These are phyloP conservation scores for Golubevia sp. DNA, from an alignment of 1,284 basidiomycete species.

Conservation along the genomic window DNA sequence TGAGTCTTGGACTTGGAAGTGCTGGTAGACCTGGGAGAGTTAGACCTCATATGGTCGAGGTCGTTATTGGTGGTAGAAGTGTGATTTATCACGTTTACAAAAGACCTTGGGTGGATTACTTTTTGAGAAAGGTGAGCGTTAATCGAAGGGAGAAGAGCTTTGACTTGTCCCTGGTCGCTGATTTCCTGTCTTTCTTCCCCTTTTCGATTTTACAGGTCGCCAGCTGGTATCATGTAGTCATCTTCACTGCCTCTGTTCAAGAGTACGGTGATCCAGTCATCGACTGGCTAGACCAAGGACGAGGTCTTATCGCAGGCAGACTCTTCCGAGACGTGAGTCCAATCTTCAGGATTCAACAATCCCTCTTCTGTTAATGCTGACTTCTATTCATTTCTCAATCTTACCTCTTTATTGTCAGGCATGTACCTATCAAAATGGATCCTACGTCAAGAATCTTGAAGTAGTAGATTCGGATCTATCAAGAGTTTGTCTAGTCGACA, in stretches of 20 bases:
- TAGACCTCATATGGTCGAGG: constrained; percentile 50
- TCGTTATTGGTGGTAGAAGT: constrained; percentile 44
- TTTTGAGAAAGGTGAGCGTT: constrained; percentile 34
- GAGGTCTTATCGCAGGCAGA: constrained; percentile 78
- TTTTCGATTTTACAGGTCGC: constrained; percentile 72
- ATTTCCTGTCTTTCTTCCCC: constrained; percentile 5
- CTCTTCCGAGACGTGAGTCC: constrained; percentile 84
- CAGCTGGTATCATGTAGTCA: constrained; percentile 96
- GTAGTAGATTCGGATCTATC: constrained; percentile 86
- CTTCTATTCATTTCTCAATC: not conserved
- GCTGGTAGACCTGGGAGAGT: constrained; percentile 35
- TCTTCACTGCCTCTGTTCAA: constrained; percentile 98
- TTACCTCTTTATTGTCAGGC: constrained; percentile 66
- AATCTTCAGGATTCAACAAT: not conserved
- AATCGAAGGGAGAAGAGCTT: constrained; percentile 62
- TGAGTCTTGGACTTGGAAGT: constrained; percentile 40
- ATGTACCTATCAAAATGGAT: constrained; percentile 88
- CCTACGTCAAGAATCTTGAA: constrained; percentile 90
- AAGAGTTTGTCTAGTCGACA: constrained; percentile 91
- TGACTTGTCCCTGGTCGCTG: constrained; percentile 78
- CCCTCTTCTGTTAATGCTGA: not conserved
- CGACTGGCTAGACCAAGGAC: constrained; percentile 96
- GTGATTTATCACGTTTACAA: constrained; percentile 59
- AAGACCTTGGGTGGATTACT: constrained; percentile 55
- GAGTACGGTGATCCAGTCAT: constrained; percentile 99